Conservation (phyloP, 768 basidiomycete species). For the Boletus patriciae region DNA sequence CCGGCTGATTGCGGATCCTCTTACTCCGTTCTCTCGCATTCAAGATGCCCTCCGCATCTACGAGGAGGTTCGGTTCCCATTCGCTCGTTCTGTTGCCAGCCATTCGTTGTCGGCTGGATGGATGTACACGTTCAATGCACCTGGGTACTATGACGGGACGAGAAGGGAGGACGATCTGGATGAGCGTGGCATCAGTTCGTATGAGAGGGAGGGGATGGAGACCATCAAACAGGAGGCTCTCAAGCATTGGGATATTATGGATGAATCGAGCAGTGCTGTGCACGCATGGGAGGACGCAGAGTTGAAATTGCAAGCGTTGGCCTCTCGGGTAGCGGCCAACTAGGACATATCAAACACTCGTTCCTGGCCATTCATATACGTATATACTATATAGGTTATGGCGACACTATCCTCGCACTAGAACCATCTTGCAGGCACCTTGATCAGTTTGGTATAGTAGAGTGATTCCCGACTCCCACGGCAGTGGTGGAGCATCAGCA, state of each 20-base stretch:
- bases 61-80: slow-evolving; percentile 14
- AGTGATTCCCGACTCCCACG: no score
- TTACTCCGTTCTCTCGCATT: slow-evolving; percentile 5
- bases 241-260: slow-evolving; percentile 18
- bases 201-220: slow-evolving; percentile 21
- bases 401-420: no score
- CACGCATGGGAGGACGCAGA: slow-evolving; percentile 22
- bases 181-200: slow-evolving; percentile 5
- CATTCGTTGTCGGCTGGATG: slow-evolving; percentile 17
- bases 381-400: no score
- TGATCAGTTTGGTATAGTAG: no score
- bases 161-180: slow-evolving; percentile 8
- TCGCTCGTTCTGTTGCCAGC: slow-evolving; percentile 11
- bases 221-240: slow-evolving; percentile 8
- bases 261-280: slow-evolving; percentile 5
- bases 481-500: no score
- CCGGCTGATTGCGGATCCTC: slow-evolving; percentile 19
- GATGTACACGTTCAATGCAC: slow-evolving; percentile 20
- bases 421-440: no score
- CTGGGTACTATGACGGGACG: slow-evolving; percentile 25
- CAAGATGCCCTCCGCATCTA: slow-evolving; percentile 7
- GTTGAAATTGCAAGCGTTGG: slow-evolving; percentile 3
- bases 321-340: not conserved
- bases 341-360: not conserved
- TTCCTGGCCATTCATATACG: no score